phyloP scores from a whole-genome alignment of 306 rosid genomes.

The Vigna unguiculata region DNA sequence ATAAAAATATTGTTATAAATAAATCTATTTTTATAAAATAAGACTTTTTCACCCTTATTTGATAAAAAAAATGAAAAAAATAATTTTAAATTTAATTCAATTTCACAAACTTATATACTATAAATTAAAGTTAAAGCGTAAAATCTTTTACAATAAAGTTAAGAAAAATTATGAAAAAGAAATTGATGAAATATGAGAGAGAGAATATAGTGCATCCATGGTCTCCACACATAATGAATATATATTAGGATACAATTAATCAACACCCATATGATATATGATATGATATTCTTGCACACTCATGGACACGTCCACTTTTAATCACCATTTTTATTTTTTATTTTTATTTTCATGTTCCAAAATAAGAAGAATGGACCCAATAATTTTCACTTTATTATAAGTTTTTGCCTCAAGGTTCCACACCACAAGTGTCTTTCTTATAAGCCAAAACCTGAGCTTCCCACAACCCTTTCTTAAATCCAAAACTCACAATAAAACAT shows the following conservation, averaged over 20 bases:
- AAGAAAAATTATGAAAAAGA: too few relatives aligned
- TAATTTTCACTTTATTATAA: conserved; percentile 28
- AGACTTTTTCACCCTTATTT: neutral
- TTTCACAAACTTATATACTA: too few relatives aligned
- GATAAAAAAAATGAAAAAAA: too few relatives aligned
- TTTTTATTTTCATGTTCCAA: conserved; percentile 4
- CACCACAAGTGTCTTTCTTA: conserved; percentile 40
- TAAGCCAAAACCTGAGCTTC: conserved; percentile 39
- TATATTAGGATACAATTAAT: neutral
- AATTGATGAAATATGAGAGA: too few relatives aligned
- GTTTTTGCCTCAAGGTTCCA: conserved; percentile 27
- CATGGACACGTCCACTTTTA: conserved; percentile 49
- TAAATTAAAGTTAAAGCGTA: too few relatives aligned
- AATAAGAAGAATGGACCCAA: neutral
- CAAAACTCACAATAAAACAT: conserved; percentile 26
- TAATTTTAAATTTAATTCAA: too few relatives aligned
- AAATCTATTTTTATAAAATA: neutral
- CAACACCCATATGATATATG: too few relatives aligned
- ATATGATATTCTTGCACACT: conserved; percentile 46
- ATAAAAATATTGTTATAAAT: too few relatives aligned
- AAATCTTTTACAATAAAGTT: too few relatives aligned
- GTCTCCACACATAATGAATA: conserved; percentile 5
- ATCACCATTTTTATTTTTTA: conserved; percentile 27
- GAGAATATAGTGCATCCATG: too few relatives aligned
- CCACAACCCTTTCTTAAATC: conserved; percentile 13